Evolutionary conservation across 148 eudicot genomes (phyloP), one percentile per base, ranked within the genome.

Genomic region (Rhododendron kiyosumense): DNA sequence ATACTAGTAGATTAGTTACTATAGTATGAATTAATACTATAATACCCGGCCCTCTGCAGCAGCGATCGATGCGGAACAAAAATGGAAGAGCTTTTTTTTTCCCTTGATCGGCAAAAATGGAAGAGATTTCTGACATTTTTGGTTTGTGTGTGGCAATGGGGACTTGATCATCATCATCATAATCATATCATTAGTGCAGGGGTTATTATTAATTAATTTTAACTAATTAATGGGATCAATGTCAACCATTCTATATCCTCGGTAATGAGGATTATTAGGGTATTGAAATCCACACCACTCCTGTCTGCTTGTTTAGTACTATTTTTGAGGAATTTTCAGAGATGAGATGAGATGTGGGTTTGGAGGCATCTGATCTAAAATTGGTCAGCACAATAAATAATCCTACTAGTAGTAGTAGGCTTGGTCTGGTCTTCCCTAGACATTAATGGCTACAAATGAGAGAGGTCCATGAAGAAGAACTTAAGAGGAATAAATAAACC

Each of bases 241-340:
- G 89, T 87, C 89, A 87, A 87, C 84, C 71, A 80, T 71, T 18
- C 86, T 8, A 41, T 1, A 54, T 18, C 61, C 86, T 84, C 73
- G 89, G 63, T 87, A 84, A 41, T 69, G 75, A 28, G 59, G 26
- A 87, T 54, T 52, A 87, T 18, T 54, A 78, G 54, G 49, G 67
- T 30, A n/a, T 63, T 22, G 63, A 57, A 57, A 57, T 57, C 24
- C 63, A 54, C 61, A 57, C 63, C 2, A 5, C 63, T 57, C 63
- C 49, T 46, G 51, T 7, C 51, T 48, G 7, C 2, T 11, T 13
- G 13, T 13, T 13, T 2, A 71, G 26, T 52, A 82, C 75, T 5
- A 67, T 69, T 78, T 87, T 87, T 87, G 69, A 46, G 80, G 86
- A 73, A 63, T 43, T 45, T 82, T 41, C 28, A 82, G 36, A 13